Percentiles rank a stretch among this genome's conserved stretches.
These are phyloP conservation scores for Calonectria hongkongensis DNA, from an alignment of 2,329 filamentous ascomycete species.

Conservation along the genomic window DNA sequence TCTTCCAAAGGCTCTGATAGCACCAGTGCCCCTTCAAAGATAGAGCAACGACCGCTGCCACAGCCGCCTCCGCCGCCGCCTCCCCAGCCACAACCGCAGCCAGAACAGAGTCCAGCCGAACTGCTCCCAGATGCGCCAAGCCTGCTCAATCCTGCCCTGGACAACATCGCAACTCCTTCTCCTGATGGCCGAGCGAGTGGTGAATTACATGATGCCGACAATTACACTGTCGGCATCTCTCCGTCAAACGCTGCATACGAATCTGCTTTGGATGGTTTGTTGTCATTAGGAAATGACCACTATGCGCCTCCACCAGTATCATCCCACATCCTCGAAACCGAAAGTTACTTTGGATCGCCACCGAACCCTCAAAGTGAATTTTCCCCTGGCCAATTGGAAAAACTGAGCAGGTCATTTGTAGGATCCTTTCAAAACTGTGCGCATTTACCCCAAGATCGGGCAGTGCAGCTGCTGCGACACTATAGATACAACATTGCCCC, in stretches of 20 bases:
- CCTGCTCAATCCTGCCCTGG: conserved; percentile 36
- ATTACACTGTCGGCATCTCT: conserved; percentile 47
- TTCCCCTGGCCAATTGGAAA: conserved; percentile 29
- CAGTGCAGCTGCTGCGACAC: conserved; percentile 61
- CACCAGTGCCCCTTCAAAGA: conserved; percentile 23
- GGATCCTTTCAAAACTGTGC: conserved; percentile 51
- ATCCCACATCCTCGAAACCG: conserved; percentile 36
- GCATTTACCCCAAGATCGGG: conserved; percentile 52
- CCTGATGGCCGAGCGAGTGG: conserved; percentile 26
- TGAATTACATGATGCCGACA: conserved; percentile 33
- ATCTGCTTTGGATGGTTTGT: conserved; percentile 58
- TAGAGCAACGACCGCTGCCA: conserved; percentile 24
- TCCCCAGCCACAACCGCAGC: background rate
- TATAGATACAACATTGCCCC: conserved; percentile 67
- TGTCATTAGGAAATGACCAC: conserved; percentile 58
- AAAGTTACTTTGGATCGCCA: conserved; percentile 39
- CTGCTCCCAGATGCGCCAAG: conserved; percentile 21
- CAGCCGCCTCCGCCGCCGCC: conserved; percentile 21
- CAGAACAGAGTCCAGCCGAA: conserved; percentile 22
- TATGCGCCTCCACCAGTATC: conserved; percentile 41
- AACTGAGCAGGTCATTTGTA: conserved; percentile 27
- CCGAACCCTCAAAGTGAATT: conserved; percentile 34
- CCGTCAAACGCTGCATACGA: conserved; percentile 56
- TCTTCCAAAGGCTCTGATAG: conserved; percentile 26
- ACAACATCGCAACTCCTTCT: conserved; percentile 36